A percentile compares a stretch with the other conserved stretches of the same genome.
Conservation (phyloP, 1,139 yeast genomes). For the Protomyces lactucae-debilis region DNA sequence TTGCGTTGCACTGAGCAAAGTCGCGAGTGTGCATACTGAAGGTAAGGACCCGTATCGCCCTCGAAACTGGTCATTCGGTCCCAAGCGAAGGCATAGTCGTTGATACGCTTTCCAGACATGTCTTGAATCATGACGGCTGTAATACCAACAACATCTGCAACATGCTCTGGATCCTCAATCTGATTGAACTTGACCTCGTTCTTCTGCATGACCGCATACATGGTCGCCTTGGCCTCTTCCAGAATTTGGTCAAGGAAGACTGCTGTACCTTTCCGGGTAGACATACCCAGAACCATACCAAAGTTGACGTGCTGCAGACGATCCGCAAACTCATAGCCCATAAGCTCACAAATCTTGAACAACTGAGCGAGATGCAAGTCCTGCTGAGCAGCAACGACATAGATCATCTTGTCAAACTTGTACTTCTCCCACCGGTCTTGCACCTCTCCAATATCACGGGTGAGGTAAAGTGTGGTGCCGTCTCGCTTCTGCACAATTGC, state of each 20-base stretch:
- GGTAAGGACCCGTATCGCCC: conserved; percentile 99
- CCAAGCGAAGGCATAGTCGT: conserved; percentile 96
- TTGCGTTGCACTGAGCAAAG: conserved; percentile 92
- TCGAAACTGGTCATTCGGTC: conserved; percentile 96
- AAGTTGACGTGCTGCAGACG: conserved; percentile 78
- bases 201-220: conserved; percentile 96
- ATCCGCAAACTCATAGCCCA: conserved; percentile 87
- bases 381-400: conserved; percentile 93
- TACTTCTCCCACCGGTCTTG: conserved; percentile 78
- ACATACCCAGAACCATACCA: conserved; percentile 99
- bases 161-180: conserved; percentile 88
- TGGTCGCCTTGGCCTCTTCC: conserved; percentile 88
- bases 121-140: conserved; percentile 99
- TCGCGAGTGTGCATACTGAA: conserved; percentile 98
- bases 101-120: conserved; percentile 95
- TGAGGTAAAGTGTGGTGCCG: conserved; percentile 89
- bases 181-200: conserved; percentile 88
- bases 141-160: conserved; percentile 93
- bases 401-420: conserved; percentile 91
- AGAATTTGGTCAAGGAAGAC: conserved; percentile 91
- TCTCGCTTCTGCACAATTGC: conserved; percentile 90
- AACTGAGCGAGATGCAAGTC: conserved; percentile 92
- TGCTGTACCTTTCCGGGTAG: conserved; percentile 96
- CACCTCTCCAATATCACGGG: conserved; percentile 98
- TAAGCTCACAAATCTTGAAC: conserved; percentile 86